Evolutionary conservation across 148 eudicot genomes (phyloP).

Genomic region (Silene conica): DNA sequence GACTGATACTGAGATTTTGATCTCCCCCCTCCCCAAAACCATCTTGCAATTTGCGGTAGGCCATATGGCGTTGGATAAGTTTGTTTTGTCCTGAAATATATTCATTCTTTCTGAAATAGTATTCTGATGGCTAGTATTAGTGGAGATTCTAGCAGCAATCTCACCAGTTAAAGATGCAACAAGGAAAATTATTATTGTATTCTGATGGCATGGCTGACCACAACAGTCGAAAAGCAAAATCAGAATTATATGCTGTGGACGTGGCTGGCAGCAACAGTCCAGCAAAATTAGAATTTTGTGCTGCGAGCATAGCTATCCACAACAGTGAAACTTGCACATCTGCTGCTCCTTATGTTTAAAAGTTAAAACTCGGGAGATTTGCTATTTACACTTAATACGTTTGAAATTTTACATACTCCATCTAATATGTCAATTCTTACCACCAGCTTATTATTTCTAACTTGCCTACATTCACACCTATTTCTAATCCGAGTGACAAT

Average conservation of each 20-base stretch:
- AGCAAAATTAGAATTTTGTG: not conserved
- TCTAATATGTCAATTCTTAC: too few species aligned
- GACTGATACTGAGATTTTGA: too few species aligned
- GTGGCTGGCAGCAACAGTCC: not conserved
- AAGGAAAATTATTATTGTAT: not conserved
- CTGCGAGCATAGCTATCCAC: not conserved
- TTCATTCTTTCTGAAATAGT: not conserved
- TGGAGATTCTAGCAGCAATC: not conserved
- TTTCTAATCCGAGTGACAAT: too few species aligned
- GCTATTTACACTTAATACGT: too few species aligned
- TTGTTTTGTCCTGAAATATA: not conserved
- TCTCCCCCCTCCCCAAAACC: too few species aligned
- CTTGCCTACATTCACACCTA: too few species aligned
- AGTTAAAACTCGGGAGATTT: not conserved
- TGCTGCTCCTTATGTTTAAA: not conserved
- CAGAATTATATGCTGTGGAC: not conserved
- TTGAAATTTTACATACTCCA: too few species aligned
- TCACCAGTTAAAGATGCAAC: not conserved
- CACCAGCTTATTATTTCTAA: too few species aligned
- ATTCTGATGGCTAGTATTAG: not conserved
- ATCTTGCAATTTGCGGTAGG: not conserved
- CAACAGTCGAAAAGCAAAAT: not conserved
- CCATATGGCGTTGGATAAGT: not conserved
- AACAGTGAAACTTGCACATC: not conserved
- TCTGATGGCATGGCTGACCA: not conserved